These are phyloP conservation scores for Aspergillus ostianus DNA, from an alignment of 495 filamentous ascomycete genomes.

Conservation along the genomic window DNA sequence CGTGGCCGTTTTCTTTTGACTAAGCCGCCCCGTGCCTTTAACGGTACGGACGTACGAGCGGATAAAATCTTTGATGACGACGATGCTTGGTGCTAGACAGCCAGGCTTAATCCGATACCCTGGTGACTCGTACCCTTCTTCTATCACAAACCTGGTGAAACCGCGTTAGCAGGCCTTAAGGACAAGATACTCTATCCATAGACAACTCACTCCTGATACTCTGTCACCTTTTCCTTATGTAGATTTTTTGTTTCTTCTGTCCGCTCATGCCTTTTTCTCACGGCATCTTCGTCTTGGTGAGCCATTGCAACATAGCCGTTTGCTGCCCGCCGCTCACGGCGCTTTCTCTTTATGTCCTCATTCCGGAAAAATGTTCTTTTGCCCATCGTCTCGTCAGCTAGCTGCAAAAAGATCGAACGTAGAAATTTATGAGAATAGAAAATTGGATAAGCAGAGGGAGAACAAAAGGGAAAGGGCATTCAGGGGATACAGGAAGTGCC, in stretches of 20 bases:
- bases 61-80: too few relatives aligned
- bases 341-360: not conserved
- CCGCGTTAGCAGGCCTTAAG: not conserved
- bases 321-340: too few relatives aligned
- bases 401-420: constrained; percentile 1
- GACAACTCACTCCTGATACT: not conserved
- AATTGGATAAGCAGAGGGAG: not conserved
- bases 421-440: not conserved
- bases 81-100: not conserved
- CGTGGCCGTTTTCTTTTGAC: too few relatives aligned
- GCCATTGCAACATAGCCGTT: too few relatives aligned
- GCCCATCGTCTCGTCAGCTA: too few relatives aligned
- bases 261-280: not conserved
- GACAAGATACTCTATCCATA: constrained; percentile 1
- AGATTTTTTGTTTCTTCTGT: constrained; percentile 1
- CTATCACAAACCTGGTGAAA: constrained; percentile 2
- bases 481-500: not conserved
- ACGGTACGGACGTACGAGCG: too few relatives aligned
- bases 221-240: not conserved
- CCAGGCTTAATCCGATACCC: constrained; percentile 2
- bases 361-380: not conserved
- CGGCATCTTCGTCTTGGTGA: too few relatives aligned
- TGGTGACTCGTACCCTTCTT: constrained; percentile 3
- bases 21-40: too few relatives aligned
- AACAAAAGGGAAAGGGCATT: too few relatives aligned